Conservation (phyloP, 2,329 filamentous ascomycete genomes). For the Ramularia endophylla region DNA sequence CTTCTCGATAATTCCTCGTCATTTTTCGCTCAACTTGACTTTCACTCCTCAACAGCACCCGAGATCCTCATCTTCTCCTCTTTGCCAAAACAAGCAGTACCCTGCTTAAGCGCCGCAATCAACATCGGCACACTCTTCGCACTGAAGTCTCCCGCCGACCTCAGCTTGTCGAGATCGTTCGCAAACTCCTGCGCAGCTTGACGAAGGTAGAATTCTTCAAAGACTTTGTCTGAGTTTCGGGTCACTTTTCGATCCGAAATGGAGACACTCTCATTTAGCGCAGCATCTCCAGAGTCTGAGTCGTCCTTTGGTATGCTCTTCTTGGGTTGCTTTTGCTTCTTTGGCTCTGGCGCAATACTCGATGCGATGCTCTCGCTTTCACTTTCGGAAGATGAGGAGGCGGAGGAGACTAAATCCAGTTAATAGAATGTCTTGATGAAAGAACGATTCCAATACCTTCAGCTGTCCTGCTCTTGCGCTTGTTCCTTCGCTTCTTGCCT, state of each 20-base stretch:
- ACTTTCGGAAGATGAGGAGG: slow-evolving; percentile 15
- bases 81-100: slow-evolving; percentile 54
- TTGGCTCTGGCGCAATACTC: not conserved
- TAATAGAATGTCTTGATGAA: not conserved
- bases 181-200: slow-evolving; percentile 64
- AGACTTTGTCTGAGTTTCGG: slow-evolving; percentile 33
- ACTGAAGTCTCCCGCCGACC: slow-evolving; percentile 65
- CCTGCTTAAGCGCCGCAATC: slow-evolving; percentile 63
- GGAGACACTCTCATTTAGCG: slow-evolving; percentile 2
- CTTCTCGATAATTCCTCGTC: too few relatives aligned
- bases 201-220: slow-evolving; percentile 63
- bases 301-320: not conserved
- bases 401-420: slow-evolving; percentile 5
- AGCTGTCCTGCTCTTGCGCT: slow-evolving; percentile 20
- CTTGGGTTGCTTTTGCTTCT: slow-evolving; percentile 1
- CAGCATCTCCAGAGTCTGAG: slow-evolving; percentile 2
- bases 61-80: slow-evolving; percentile 45
- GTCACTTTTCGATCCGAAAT: slow-evolving; percentile 5
- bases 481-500: slow-evolving; percentile 21
- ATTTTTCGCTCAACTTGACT: too few relatives aligned
- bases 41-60: slow-evolving; percentile 1
- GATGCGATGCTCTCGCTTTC: slow-evolving; percentile 7
- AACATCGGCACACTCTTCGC: slow-evolving; percentile 58
- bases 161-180: slow-evolving; percentile 67
- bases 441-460: slow-evolving; percentile 13